Percentiles rank a stretch among this genome's conserved stretches.
Conservation (phyloP, 805 yeast genomes). For the Saturnispora dispora region DNA sequence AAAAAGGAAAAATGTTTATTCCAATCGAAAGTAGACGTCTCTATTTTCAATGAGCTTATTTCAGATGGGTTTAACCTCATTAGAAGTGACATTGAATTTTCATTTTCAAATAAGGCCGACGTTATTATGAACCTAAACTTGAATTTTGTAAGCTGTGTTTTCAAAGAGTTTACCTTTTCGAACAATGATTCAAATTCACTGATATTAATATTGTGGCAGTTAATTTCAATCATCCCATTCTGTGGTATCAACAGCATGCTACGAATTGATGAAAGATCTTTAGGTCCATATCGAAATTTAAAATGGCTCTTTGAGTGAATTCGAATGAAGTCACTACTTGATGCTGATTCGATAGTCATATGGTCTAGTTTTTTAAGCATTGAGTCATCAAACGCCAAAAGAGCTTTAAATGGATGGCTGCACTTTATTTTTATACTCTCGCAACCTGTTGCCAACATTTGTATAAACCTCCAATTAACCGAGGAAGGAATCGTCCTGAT, state of each 20-base stretch:
- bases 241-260: not conserved
- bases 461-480: constrained; percentile 4
- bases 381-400: constrained; percentile 6
- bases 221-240: constrained; percentile 2
- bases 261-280: not conserved
- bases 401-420: not conserved
- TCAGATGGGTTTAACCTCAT: not conserved
- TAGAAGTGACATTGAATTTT: not conserved
- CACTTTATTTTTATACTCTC: constrained; percentile 3
- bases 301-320: not conserved
- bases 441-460: constrained; percentile 6
- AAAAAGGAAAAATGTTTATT: not conserved
- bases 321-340: not conserved
- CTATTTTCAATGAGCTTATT: not conserved
- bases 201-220: not conserved
- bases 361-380: constrained; percentile 4
- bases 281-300: not conserved
- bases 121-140: not conserved
- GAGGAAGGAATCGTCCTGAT: constrained; percentile 1
- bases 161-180: not conserved
- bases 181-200: not conserved
- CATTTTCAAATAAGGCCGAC: not conserved
- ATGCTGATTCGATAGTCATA: not conserved
- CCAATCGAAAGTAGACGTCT: not conserved
- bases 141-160: not conserved